Conservation (phyloP, 1,284 basidiomycete genomes). For the Leccinum solheimii region DNA sequence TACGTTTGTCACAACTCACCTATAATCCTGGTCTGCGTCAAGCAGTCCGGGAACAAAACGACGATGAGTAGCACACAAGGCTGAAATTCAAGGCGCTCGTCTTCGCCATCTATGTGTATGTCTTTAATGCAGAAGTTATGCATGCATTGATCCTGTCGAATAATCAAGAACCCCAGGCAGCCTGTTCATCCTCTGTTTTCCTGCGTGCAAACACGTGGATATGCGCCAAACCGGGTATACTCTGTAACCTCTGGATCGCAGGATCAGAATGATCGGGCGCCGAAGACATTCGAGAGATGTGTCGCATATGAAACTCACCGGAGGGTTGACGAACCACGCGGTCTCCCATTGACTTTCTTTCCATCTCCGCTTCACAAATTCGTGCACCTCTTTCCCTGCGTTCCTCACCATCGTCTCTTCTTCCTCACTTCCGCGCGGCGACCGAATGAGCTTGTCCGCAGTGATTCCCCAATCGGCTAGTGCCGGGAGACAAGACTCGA, state of each 20-base stretch:
- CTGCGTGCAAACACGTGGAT: constrained; percentile 75
- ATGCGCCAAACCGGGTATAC: constrained; percentile 74
- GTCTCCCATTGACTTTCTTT: constrained; percentile 72
- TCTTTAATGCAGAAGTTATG: constrained; percentile 1
- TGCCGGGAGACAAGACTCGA: constrained; percentile 56
- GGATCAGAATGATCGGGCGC: background rate
- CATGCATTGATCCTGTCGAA: background rate
- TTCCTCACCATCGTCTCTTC: constrained; percentile 52
- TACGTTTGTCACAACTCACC: background rate
- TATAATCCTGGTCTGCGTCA: background rate
- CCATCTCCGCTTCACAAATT: constrained; percentile 67
- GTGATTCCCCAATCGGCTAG: constrained; percentile 71
- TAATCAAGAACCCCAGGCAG: constrained; percentile 18
- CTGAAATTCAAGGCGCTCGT: constrained; percentile 2
- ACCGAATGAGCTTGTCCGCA: constrained; percentile 50
- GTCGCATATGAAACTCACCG: constrained; percentile 45
- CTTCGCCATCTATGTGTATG: constrained; percentile 5
- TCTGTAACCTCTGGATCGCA: constrained; percentile 64
- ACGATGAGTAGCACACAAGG: background rate
- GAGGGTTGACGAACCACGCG: constrained; percentile 84
- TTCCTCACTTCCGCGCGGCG: constrained; percentile 46
- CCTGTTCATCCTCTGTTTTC: constrained; percentile 38
- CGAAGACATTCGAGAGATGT: background rate
- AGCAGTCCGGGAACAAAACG: background rate
- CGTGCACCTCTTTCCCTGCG: constrained; percentile 58